These are phyloP conservation scores for Acanthamoeba sp. DNA, from an alignment of 208 protist genomes.

Conservation along the genomic window DNA sequence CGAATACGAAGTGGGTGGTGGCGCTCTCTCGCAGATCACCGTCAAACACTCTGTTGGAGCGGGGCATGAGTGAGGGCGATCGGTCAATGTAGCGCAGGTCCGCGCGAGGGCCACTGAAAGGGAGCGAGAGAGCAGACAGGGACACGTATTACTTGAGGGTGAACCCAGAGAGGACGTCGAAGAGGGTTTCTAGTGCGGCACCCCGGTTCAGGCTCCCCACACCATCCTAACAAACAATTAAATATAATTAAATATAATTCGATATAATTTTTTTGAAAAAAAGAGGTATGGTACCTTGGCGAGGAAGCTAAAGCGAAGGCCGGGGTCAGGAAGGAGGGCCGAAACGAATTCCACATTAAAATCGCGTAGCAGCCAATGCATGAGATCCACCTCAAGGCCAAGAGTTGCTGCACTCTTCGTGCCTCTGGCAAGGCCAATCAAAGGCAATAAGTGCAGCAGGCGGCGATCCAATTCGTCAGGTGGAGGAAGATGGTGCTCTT, in stretches of 20 bases:
- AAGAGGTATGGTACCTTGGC: background rate
- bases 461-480: background rate
- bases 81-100: background rate
- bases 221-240: background rate
- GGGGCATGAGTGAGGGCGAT: background rate
- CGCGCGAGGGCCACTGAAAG: background rate
- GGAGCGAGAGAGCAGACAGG: background rate
- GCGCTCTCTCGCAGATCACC: conserved; percentile 39
- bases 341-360: background rate
- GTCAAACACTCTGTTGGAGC: conserved; percentile 28
- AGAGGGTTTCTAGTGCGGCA: background rate
- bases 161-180: conserved; percentile 34
- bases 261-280: background rate
- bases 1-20: conserved; percentile 62
- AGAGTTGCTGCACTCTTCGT: background rate
- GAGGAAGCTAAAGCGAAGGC: conserved; percentile 4
- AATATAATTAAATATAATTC: background rate
- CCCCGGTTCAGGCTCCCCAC: background rate
- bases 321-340: background rate
- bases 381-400: background rate
- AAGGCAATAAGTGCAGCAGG: background rate
- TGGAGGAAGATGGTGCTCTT: background rate
- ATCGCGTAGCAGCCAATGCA: background rate
- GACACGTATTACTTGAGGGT: conserved; percentile 57
- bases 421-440: background rate